Evolutionary conservation across 1,284 basidiomycete species (phyloP).

Genomic region (Phellopilus nigrolimitatus): DNA sequence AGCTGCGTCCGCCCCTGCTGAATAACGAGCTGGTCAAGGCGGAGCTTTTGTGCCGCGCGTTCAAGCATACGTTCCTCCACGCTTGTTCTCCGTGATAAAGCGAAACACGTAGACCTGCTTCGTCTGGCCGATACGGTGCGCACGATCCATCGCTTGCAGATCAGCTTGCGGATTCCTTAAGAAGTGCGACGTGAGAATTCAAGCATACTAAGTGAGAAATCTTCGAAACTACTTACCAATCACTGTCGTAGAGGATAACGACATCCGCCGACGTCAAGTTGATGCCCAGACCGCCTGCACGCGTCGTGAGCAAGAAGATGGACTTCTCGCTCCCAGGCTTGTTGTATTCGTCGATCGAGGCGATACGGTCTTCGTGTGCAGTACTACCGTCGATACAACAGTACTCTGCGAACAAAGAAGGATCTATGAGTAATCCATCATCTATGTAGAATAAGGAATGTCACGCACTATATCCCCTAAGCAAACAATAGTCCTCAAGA

Average conservation of each 20-base stretch:
- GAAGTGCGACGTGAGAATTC: too few species aligned
- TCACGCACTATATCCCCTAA: constrained; percentile 79
- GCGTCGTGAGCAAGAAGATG: constrained; percentile 94
- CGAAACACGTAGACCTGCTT: constrained; percentile 99
- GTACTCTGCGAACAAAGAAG: constrained; percentile 58
- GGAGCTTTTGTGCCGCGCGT: constrained; percentile 93
- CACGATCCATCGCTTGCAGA: constrained; percentile 98
- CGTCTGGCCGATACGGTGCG: constrained; percentile 97
- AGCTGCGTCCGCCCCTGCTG: constrained; percentile 86
- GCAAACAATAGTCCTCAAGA: constrained; percentile 95
- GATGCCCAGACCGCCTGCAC: constrained; percentile 98
- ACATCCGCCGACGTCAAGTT: constrained; percentile 95
- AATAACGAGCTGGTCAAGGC: constrained; percentile 95
- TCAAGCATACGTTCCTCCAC: constrained; percentile 98
- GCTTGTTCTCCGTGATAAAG: constrained; percentile 89
- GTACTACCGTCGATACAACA: constrained; percentile 97
- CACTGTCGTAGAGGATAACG: constrained; percentile 96
- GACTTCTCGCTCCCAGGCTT: constrained; percentile 94
- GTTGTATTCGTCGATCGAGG: constrained; percentile 98
- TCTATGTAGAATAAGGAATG: constrained; percentile 7
- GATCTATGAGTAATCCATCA: neutral
- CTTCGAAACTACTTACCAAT: constrained; percentile 61
- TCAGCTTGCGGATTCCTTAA: constrained; percentile 98
- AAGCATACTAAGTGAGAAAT: neutral
- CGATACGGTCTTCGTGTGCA: constrained; percentile 93